Base-by-base conservation (phyloP, 345 rosid species). In the Clausena lansium region DNA sequence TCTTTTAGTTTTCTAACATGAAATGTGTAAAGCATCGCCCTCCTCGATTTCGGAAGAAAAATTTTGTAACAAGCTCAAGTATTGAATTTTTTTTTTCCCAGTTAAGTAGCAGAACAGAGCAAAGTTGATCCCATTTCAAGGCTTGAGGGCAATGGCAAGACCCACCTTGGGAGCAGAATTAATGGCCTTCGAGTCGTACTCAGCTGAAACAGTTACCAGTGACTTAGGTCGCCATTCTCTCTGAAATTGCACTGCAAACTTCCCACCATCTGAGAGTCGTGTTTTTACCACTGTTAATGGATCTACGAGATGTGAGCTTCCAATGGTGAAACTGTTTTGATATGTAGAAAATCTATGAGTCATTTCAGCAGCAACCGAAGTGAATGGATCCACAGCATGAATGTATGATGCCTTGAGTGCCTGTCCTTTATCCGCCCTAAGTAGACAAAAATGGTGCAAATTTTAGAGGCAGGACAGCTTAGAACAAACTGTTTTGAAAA, bases 201-300 rank as follows among this genome's bases (percentile, higher is more conserved):
- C 98, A 0, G 91, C 92, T 4, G 98, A 93, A 52, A 93, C 55
- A 0, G 91, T 93, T 30, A 90, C 47, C 27, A 86, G 85, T 3
- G 98, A 93, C 73, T 88, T 91, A 0, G 92, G 92, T 84, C 97
- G 89, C 98, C 98, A 93, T 78, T 89, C 94, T 36, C 80, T 88
- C 80, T 93, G 94, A 73, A 81, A 86, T 19, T 87, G 85, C 86
- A 90, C 78, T 20, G 89, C 94, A 73, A 82, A 87, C 85, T 83
- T 92, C 41, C 97, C 97, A 20, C 61, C 88, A 85, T 86, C 78
- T 5, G 90, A 88, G 35, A 90, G 77, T 50, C 94, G 84, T 0
- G 94, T 76, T 81, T 91, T 91, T 41, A 93, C 84, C 35, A 82
- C 76, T 9, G 97, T 93, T 10, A 85, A 69, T 8, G 89, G 89